Percentiles rank a stretch among this genome's conserved stretches.
Evolutionary conservation across 257 asterid genomes (phyloP).

Genomic region (Scutellaria barbata): DNA sequence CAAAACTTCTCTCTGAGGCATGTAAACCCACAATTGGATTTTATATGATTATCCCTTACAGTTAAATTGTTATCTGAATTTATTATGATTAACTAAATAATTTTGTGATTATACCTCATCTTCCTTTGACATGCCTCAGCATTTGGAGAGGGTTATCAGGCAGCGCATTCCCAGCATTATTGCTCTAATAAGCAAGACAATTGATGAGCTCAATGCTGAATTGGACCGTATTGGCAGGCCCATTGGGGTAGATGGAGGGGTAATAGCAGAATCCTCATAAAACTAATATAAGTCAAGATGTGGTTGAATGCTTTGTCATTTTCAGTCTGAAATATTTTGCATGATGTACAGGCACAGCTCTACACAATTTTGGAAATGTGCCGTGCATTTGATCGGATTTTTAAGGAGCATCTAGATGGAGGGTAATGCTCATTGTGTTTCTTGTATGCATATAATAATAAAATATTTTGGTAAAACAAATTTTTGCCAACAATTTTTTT

Average conservation of each 20-base stretch:
- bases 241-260: slow-evolving; percentile 94
- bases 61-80: slow-evolving; percentile 25
- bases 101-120: slow-evolving; percentile 25
- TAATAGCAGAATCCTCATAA: slow-evolving; percentile 44
- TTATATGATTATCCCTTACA: slow-evolving; percentile 12
- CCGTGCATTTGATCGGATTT: slow-evolving; percentile 93
- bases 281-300: slow-evolving; percentile 25
- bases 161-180: slow-evolving; percentile 96
- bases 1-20: slow-evolving; percentile 86
- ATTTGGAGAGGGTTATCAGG: slow-evolving; percentile 89
- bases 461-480: background rate
- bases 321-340: slow-evolving; percentile 32
- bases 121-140: slow-evolving; percentile 54
- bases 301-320: background rate
- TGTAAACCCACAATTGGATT: slow-evolving; percentile 28
- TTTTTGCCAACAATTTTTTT: background rate
- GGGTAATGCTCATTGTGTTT: slow-evolving; percentile 61
- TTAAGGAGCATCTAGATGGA: slow-evolving; percentile 91
- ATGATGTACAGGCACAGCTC: slow-evolving; percentile 77
- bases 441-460: slow-evolving; percentile 21
- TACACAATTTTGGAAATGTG: slow-evolving; percentile 94
- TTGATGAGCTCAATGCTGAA: slow-evolving; percentile 95
- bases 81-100: slow-evolving; percentile 8
- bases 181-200: slow-evolving; percentile 84
- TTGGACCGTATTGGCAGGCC: slow-evolving; percentile 96